These are phyloP conservation scores for Stipa capillata DNA, from an alignment of 176 grass and related monocot genomes.

Conservation along the genomic window DNA sequence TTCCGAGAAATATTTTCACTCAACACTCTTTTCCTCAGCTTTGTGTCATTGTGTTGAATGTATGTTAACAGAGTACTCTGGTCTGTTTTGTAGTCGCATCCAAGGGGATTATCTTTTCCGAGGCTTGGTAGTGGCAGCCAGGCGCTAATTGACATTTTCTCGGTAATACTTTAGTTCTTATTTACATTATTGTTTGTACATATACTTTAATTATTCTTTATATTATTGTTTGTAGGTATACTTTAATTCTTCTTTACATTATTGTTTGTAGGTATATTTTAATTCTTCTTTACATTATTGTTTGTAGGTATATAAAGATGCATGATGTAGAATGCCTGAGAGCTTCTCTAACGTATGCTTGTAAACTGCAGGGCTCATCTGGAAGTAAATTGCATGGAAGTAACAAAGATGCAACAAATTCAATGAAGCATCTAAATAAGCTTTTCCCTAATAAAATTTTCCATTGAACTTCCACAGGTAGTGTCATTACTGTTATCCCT, in stretches of 20 bases:
- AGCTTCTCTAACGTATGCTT: neutral
- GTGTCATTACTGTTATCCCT: neutral
- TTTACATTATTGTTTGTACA: no score
- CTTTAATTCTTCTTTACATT: neutral
- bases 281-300: neutral
- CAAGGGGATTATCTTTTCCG: neutral
- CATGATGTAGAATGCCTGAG: neutral
- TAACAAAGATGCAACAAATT: conserved; percentile 41
- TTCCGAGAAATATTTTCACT: neutral
- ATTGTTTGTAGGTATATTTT: neutral
- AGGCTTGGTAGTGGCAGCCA: neutral
- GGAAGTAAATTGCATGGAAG: conserved; percentile 32
- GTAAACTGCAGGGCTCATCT: conserved; percentile 31
- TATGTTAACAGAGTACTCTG: conserved; percentile 20
- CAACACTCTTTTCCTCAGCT: neutral
- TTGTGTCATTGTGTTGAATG: neutral
- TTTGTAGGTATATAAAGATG: conserved; percentile 10
- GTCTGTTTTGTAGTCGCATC: conserved; percentile 2
- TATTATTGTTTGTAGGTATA: no score
- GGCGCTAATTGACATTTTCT: neutral
- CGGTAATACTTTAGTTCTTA: no score
- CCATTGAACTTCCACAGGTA: conserved; percentile 70
- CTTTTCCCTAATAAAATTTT: conserved; percentile 84
- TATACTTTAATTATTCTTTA: no score
- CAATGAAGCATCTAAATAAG: conserved; percentile 41